These are phyloP conservation scores for Eimeria sp. DNA, from an alignment of 169 alveolate species.

Conservation along the genomic window DNA sequence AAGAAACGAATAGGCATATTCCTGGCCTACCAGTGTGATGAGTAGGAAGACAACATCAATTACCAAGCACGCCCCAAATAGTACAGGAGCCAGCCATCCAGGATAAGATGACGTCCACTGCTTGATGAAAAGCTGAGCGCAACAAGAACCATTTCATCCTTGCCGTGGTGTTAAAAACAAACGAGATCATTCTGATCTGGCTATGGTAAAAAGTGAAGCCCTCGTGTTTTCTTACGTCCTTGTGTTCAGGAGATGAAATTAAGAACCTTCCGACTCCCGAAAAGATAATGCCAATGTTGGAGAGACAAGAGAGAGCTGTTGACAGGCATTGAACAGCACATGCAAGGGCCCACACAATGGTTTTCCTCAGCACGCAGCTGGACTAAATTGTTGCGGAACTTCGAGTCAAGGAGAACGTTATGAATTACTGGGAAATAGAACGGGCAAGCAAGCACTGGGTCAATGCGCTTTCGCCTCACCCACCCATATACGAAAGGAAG, in stretches of 20 bases:
- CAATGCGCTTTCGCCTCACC: conserved; percentile 17
- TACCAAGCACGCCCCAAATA: conserved; percentile 60
- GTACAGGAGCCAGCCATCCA: conserved; percentile 67
- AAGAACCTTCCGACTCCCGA: conserved; percentile 65
- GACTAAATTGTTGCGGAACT: neutral
- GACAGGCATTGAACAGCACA: neutral
- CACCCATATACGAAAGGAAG: conserved; percentile 90
- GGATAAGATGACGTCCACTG: conserved; percentile 74
- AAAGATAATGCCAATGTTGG: conserved; percentile 65
- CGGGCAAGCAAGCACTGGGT: neutral
- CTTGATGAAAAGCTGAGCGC: conserved; percentile 30
- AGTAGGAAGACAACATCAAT: conserved; percentile 71
- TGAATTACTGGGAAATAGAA: neutral
- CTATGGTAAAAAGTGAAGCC: neutral
- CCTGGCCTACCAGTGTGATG: conserved; percentile 73
- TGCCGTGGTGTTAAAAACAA: neutral
- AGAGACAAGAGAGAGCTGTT: conserved; percentile 74
- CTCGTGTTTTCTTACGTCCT: neutral
- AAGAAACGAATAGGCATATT: neutral
- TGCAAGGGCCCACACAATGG: neutral
- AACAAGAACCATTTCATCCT: neutral
- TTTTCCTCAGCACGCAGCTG: neutral
- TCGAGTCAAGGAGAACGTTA: neutral
- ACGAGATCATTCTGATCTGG: neutral
- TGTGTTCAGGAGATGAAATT: conserved; percentile 40